Evolutionary conservation across 768 basidiomycete species (phyloP).

Genomic region (Boletus coccyginus): DNA sequence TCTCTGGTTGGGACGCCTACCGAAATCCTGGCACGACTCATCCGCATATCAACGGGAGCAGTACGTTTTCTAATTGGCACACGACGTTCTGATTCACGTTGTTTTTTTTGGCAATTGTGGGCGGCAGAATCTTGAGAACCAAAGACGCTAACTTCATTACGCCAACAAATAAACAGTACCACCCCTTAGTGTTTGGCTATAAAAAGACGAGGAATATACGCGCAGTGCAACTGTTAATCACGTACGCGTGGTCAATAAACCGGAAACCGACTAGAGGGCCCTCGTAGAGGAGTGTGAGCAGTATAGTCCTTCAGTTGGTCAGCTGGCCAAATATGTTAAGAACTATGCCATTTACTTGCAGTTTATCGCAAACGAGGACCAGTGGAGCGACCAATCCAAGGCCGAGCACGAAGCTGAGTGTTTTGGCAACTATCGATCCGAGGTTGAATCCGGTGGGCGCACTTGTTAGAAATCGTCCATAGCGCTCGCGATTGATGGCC

Average conservation of each 20-base stretch:
- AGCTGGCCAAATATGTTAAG: constrained; percentile 4
- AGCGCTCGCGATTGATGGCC: background rate
- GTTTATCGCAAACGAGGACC: constrained; percentile 82
- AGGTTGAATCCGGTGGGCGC: background rate
- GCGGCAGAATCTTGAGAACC: constrained; percentile 59
- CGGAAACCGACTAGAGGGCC: constrained; percentile 88
- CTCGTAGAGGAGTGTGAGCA: constrained; percentile 80
- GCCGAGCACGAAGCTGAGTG: constrained; percentile 87
- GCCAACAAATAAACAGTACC: constrained; percentile 80
- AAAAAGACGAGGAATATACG: constrained; percentile 7
- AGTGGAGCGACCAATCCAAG: constrained; percentile 85
- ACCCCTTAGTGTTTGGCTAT: constrained; percentile 75
- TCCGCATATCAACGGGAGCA: constrained; percentile 82
- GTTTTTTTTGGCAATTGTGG: constrained; percentile 77
- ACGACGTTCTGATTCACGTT: constrained; percentile 82
- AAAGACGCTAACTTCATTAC: constrained; percentile 69
- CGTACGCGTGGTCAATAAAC: constrained; percentile 91
- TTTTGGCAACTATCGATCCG: constrained; percentile 67
- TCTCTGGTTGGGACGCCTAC: constrained; percentile 68
- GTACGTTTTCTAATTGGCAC: constrained; percentile 84
- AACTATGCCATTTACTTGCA: constrained; percentile 49
- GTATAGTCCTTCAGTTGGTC: constrained; percentile 62
- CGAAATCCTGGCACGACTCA: constrained; percentile 75
- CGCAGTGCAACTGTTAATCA: constrained; percentile 13
- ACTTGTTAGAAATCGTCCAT: background rate